Evolutionary conservation across 1,139 yeast species (phyloP), one percentile per base, ranked within the genome.

Genomic region (Nakaseomyces glabratus): DNA sequence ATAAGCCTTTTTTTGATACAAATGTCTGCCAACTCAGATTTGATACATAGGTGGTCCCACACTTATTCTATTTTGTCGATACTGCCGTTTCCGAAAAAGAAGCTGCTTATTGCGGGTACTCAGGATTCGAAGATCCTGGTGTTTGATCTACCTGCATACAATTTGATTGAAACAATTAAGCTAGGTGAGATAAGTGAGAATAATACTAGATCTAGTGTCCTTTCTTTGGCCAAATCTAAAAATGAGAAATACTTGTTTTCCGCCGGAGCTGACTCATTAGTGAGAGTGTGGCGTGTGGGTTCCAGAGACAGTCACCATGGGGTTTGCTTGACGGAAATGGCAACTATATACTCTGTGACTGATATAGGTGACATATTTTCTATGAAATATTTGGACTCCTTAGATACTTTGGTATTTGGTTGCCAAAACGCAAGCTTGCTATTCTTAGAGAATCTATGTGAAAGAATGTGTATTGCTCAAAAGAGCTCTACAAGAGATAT

Each of bases 311-410:
- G 35, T 5, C 51, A 48, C 10, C 44, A 42, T 10, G 37, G 41
- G 1, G 37, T 51, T 9, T 34, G 45, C 5, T 54, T 62, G 38
- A 43, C 53, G 40, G 81, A 61, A 57, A 68, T 62, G 29, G 76
- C 80, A 49, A 79, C 93, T 1, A 72, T 88, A 8, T 90, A 90
- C 55, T 80, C 94, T 0, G 59, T 80, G 12, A 71, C 82, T 29
- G 98, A 90, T 59, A 81, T 90, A 35, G 98, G 98, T 28, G 98
- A 90, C 56, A 80, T 90, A 13, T 88, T 90, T 54, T 80, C 95
- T 4, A 62, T 90, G 21, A 71, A 76, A 4, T 85, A 93, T 76
- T 69, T 79, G 20, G 73, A 73, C 14, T 47, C 61, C 1, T 56
- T 71, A 10, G 69, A 75, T 33, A 73, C 85, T 0, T 62, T 90